Conservation (phyloP, 2,329 filamentous ascomycete species). For the Talaromyces verruculosus region DNA sequence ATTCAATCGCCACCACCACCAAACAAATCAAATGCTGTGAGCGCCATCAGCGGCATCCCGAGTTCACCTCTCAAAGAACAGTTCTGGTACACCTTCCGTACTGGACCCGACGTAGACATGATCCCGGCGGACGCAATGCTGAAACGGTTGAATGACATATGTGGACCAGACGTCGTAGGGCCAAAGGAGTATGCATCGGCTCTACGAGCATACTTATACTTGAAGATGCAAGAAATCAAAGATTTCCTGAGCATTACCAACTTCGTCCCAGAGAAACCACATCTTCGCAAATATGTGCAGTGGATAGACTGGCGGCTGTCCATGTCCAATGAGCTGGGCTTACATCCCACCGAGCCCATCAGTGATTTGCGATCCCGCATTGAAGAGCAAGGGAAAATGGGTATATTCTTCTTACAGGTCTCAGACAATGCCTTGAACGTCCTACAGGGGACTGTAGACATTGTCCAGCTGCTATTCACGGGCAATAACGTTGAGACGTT, state of each 20-base stretch:
- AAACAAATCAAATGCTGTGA: not conserved
- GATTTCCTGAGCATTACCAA: not conserved
- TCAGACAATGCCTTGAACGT: not conserved
- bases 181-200: not conserved
- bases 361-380: not conserved
- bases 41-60: not conserved
- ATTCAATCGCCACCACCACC: not conserved
- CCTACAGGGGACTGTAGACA: not conserved
- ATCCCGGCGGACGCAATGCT: not conserved
- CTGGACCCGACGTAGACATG: not conserved
- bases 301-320: conserved; percentile 1
- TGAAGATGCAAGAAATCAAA: not conserved
- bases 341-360: not conserved
- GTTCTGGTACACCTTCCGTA: not conserved
- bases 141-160: not conserved
- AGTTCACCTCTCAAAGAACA: not conserved
- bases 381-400: not conserved
- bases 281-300: not conserved
- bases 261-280: not conserved
- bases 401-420: not conserved
- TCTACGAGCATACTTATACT: not conserved
- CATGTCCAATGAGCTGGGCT: not conserved
- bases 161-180: not conserved
- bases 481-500: not conserved
- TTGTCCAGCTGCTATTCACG: not conserved